Conservation (phyloP, 2,329 filamentous ascomycete genomes). For the Elsinoe perseae region DNA sequence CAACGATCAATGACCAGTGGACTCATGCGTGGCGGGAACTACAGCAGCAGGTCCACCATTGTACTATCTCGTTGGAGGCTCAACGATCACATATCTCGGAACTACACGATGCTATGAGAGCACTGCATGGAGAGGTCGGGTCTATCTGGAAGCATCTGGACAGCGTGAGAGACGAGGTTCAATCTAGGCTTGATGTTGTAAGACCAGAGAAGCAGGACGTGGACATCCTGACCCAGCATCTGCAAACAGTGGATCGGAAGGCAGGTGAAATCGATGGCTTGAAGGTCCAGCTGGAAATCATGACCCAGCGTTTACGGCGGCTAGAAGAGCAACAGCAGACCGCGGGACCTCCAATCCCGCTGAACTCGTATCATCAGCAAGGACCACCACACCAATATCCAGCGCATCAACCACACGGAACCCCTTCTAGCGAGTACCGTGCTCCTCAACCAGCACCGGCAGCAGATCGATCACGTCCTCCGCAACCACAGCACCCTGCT, state of each 20-base stretch:
- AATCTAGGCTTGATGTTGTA: slow-evolving; percentile 22
- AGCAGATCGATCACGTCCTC: not conserved
- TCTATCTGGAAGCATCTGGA: slow-evolving; percentile 30
- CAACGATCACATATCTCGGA: slow-evolving; percentile 35
- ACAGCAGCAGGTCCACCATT: slow-evolving; percentile 43
- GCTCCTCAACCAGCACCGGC: slow-evolving; percentile 12
- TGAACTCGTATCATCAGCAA: slow-evolving; percentile 20
- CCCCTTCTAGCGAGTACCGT: slow-evolving; percentile 13
- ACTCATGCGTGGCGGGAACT: slow-evolving; percentile 37
- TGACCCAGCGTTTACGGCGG: slow-evolving; percentile 40
- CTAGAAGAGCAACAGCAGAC: slow-evolving; percentile 24
- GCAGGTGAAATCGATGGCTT: slow-evolving; percentile 41
- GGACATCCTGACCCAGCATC: slow-evolving; percentile 38
- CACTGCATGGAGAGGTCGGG: slow-evolving; percentile 35
- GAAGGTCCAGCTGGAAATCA: slow-evolving; percentile 41
- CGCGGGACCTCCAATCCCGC: slow-evolving; percentile 19
- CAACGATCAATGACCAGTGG: slow-evolving; percentile 26
- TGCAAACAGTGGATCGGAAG: slow-evolving; percentile 35
- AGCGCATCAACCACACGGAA: slow-evolving; percentile 15
- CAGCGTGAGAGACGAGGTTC: slow-evolving; percentile 31
- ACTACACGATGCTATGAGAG: slow-evolving; percentile 34
- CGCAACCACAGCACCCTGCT: slow-evolving; percentile 18
- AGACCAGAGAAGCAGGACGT: slow-evolving; percentile 32
- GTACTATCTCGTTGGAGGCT: slow-evolving; percentile 35
- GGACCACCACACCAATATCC: slow-evolving; percentile 19